Evolutionary conservation across 164 flowering plant genomes (phyloP).

Genomic region (Kalanchoe fedtschenkoi): DNA sequence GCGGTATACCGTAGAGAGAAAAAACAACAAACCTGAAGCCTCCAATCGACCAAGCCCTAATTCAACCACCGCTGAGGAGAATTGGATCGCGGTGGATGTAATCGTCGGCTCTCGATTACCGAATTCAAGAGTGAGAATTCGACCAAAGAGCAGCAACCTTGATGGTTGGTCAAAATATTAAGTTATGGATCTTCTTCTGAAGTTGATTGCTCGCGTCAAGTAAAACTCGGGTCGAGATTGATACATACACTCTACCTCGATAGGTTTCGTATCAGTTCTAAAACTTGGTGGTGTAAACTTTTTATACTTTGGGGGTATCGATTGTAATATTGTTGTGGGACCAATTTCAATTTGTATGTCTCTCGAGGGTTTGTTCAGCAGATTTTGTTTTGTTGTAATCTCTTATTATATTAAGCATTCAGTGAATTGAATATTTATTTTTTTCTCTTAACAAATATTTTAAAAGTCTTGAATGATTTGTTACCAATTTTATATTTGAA

Average conservation of each 20-base stretch:
- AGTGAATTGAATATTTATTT: too few relatives aligned
- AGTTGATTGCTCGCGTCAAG: neutral
- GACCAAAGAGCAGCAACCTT: neutral
- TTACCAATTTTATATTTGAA: too few relatives aligned
- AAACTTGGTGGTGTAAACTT: neutral
- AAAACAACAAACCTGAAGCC: neutral
- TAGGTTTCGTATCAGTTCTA: neutral
- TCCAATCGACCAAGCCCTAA: neutral
- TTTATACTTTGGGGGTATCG: neutral
- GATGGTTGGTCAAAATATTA: neutral
- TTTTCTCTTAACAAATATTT: too few relatives aligned
- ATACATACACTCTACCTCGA: neutral
- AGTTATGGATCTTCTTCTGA: too few relatives aligned
- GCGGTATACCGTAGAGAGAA: neutral
- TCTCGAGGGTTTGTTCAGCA: too few relatives aligned
- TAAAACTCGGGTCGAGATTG: constrained; percentile 2
- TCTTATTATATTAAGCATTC: too few relatives aligned
- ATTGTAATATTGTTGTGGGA: too few relatives aligned
- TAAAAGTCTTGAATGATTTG: too few relatives aligned
- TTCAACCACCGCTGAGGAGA: neutral
- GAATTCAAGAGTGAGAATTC: neutral
- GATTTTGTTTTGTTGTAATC: too few relatives aligned
- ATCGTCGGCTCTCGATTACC: neutral
- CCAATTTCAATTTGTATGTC: too few relatives aligned
- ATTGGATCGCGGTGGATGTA: neutral